phyloP scores from a whole-genome alignment of 2,329 filamentous ascomycete species.

The Xylariaceae sp. region DNA sequence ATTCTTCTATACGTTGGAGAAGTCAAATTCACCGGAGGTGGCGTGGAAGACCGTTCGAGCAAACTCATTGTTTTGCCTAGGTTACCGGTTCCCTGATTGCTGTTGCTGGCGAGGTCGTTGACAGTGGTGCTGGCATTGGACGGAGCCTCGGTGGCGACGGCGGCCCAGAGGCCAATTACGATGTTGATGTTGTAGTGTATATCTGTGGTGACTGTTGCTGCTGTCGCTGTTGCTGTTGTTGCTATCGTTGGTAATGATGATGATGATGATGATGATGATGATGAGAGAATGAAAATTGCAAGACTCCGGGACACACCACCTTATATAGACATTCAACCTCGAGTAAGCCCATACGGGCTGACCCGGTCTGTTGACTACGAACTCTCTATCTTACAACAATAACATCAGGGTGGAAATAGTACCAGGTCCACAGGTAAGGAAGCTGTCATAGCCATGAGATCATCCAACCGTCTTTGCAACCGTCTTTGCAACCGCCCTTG shows the following conservation, averaged over 20 bases:
- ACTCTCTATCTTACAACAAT: background rate
- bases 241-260: background rate
- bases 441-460: background rate
- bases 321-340: constrained; percentile 12
- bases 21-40: too few relatives aligned
- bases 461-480: too few relatives aligned
- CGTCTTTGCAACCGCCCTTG: background rate
- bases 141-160: too few relatives aligned
- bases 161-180: too few relatives aligned
- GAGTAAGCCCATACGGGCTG: background rate
- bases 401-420: background rate
- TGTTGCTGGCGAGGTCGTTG: too few relatives aligned
- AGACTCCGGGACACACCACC: background rate
- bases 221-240: background rate
- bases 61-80: too few relatives aligned
- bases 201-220: background rate
- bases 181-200: background rate
- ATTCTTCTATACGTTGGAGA: too few relatives aligned
- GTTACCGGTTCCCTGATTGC: too few relatives aligned
- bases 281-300: background rate
- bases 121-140: too few relatives aligned
- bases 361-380: background rate
- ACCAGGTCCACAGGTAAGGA: too few relatives aligned
- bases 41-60: too few relatives aligned
- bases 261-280: constrained; percentile 4